Percentiles rank a stretch among this genome's conserved stretches.
Conservation (phyloP, 2,329 filamentous ascomycete genomes). For the Tolypocladium sp. region DNA sequence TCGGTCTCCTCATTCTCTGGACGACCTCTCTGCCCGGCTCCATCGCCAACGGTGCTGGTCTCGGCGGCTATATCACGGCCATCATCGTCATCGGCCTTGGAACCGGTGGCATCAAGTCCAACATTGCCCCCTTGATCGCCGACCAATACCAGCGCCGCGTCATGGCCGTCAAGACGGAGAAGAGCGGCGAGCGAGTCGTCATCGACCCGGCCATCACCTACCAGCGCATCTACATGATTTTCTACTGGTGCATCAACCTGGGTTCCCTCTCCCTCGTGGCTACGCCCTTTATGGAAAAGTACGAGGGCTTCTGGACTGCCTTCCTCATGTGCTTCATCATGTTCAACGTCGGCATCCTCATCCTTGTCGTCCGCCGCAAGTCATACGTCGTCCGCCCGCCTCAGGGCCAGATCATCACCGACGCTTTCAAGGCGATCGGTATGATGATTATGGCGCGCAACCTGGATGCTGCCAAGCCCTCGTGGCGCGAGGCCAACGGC, state of each 20-base stretch:
- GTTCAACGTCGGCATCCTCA: constrained; percentile 50
- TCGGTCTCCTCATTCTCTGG: constrained; percentile 46
- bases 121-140: constrained; percentile 48
- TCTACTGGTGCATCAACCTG: constrained; percentile 66
- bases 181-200: constrained; percentile 49
- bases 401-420: constrained; percentile 54
- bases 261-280: constrained; percentile 60
- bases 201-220: constrained; percentile 59
- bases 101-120: constrained; percentile 62
- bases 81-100: constrained; percentile 57
- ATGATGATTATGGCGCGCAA: constrained; percentile 32
- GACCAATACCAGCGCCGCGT: constrained; percentile 53
- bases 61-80: constrained; percentile 42
- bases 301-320: constrained; percentile 59
- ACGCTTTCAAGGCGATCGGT: constrained; percentile 46
- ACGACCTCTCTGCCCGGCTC: constrained; percentile 34
- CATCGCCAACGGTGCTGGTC: constrained; percentile 27
- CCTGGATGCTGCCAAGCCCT: constrained; percentile 56
- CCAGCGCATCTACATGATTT: constrained; percentile 64
- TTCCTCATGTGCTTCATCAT: constrained; percentile 49
- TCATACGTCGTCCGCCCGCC: constrained; percentile 42
- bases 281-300: constrained; percentile 58
- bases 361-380: constrained; percentile 38
- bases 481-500: constrained; percentile 46
- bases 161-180: constrained; percentile 39